Conservation (phyloP, 768 basidiomycete genomes). For the Tremella yokohamensis region DNA sequence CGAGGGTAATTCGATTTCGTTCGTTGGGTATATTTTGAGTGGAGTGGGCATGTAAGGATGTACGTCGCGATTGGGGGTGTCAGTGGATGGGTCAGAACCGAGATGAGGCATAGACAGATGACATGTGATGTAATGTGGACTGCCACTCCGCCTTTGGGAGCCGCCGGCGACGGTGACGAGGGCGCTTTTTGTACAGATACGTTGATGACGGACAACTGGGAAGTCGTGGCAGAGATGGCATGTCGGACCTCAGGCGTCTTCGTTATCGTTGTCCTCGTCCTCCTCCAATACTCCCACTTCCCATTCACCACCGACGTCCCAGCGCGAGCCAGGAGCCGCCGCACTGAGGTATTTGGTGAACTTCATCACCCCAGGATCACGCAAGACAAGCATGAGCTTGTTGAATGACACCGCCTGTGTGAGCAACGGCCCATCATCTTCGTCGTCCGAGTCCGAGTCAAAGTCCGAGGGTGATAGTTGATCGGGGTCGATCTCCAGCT, state of each 20-base stretch:
- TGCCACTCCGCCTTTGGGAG: too few relatives aligned
- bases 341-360: constrained; percentile 95
- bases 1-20: too few relatives aligned
- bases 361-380: constrained; percentile 87
- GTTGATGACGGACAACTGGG: too few relatives aligned
- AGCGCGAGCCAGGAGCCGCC: constrained; percentile 80
- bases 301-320: constrained; percentile 90
- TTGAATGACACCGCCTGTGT: constrained; percentile 89
- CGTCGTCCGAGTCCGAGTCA: constrained; percentile 53
- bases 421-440: constrained; percentile 70
- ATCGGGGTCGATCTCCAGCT: constrained; percentile 49
- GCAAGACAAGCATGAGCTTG: constrained; percentile 75
- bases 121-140: too few relatives aligned
- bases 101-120: too few relatives aligned
- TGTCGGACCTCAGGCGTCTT: neutral
- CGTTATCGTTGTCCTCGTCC: constrained; percentile 52
- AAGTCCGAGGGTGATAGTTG: constrained; percentile 49
- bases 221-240: too few relatives aligned
- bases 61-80: too few relatives aligned
- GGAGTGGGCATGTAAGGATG: too few relatives aligned
- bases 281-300: constrained; percentile 77
- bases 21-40: too few relatives aligned
- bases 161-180: too few relatives aligned
- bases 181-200: too few relatives aligned
- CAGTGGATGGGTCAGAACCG: too few relatives aligned